Evolutionary conservation across 192 early-diverging fungal species (phyloP).

Genomic region (Backusella morwellensis): DNA sequence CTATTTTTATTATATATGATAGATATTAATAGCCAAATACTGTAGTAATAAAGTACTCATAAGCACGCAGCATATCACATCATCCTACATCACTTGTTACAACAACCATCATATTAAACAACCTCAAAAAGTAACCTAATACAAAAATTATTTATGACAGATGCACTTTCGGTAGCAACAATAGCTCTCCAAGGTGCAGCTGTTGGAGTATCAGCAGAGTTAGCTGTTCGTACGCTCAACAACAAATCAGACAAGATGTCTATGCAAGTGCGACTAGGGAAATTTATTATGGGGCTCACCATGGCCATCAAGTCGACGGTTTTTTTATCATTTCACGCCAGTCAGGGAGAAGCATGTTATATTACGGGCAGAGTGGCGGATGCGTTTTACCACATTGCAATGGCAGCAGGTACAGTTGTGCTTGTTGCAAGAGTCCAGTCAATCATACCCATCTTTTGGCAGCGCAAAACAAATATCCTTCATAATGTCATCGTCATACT

Average conservation of each 20-base stretch:
- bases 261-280: constrained; percentile 4
- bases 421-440: constrained; percentile 16
- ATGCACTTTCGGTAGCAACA: constrained; percentile 8
- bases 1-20: neutral
- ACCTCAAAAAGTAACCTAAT: neutral
- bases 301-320: constrained; percentile 20
- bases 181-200: constrained; percentile 11
- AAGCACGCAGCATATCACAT: neutral
- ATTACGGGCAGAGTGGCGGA: constrained; percentile 23
- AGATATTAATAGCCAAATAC: neutral
- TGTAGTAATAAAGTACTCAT: neutral
- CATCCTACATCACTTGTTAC: neutral
- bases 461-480: neutral
- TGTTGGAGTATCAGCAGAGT: neutral
- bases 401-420: constrained; percentile 21
- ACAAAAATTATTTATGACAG: constrained; percentile 5
- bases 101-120: neutral
- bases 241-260: neutral
- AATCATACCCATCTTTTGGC: constrained; percentile 18
- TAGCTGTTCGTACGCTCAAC: neutral
- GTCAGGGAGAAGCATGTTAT: constrained; percentile 3
- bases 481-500: neutral
- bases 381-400: constrained; percentile 25
- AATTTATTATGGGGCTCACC: constrained; percentile 17
- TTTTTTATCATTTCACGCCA: constrained; percentile 24